Evolutionary conservation across 306 rosid genomes (phyloP).

Genomic region (Hylodesmum podocarpum): DNA sequence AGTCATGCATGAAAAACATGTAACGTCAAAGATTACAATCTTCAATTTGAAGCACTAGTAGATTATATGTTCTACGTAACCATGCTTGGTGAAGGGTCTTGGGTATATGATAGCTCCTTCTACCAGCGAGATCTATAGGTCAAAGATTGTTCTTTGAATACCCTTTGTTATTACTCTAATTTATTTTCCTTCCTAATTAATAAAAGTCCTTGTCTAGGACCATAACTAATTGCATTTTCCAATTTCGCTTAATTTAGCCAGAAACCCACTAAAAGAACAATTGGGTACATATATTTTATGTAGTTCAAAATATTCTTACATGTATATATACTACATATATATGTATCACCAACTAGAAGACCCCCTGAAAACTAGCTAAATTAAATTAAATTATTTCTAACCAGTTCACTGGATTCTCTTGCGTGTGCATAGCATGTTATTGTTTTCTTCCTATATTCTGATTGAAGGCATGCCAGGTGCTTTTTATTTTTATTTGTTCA

Average conservation of each 20-base stretch:
- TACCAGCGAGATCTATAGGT: slow-evolving; percentile 68
- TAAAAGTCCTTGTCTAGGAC: slow-evolving; percentile 39
- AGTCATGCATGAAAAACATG: slow-evolving; percentile 50
- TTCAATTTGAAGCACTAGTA: slow-evolving; percentile 21
- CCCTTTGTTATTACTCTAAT: slow-evolving; percentile 29
- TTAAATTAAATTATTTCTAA: slow-evolving; percentile 26
- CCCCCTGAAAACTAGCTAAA: background rate
- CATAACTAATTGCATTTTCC: slow-evolving; percentile 36
- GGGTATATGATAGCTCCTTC: slow-evolving; percentile 41
- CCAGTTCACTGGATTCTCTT: slow-evolving; percentile 41
- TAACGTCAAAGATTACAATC: slow-evolving; percentile 36
- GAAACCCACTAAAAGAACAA: slow-evolving; percentile 6
- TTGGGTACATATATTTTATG: slow-evolving; percentile 20
- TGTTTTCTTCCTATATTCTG: slow-evolving; percentile 54
- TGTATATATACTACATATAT: background rate
- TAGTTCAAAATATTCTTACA: background rate
- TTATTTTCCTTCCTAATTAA: slow-evolving; percentile 37
- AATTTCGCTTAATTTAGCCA: slow-evolving; percentile 22
- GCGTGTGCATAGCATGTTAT: slow-evolving; percentile 46
- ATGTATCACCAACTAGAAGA: background rate
- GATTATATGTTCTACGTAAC: slow-evolving; percentile 25
- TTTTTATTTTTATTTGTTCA: background rate
- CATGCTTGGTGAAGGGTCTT: slow-evolving; percentile 49
- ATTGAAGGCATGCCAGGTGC: slow-evolving; percentile 37
- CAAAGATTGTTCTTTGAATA: slow-evolving; percentile 68